Percentiles rank a stretch among this genome's conserved stretches.
Conservation (phyloP, 116 monocot genomes). For the Iris pallida region DNA sequence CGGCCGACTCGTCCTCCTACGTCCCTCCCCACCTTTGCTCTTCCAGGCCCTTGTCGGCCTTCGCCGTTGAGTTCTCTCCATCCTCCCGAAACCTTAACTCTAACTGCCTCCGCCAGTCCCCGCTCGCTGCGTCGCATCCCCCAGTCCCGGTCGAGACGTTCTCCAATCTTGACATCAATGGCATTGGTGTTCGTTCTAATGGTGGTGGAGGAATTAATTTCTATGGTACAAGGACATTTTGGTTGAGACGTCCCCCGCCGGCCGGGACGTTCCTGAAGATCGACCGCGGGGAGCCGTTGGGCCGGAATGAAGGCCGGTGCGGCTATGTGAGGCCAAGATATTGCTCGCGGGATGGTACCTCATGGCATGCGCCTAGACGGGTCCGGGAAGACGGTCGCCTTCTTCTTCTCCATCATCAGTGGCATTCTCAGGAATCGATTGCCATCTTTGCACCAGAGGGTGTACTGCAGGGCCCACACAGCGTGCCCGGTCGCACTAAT, state of each 20-base stretch:
- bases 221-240: slow-evolving; percentile 64
- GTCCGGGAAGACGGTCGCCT: slow-evolving; percentile 86
- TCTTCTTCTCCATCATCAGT: slow-evolving; percentile 76
- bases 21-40: slow-evolving; percentile 31
- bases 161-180: too few species aligned
- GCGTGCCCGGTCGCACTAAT: slow-evolving; percentile 58
- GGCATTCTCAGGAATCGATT: slow-evolving; percentile 49
- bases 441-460: slow-evolving; percentile 8
- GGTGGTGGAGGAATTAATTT: slow-evolving; percentile 31
- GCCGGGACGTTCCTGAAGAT: slow-evolving; percentile 25
- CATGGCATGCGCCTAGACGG: slow-evolving; percentile 92
- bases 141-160: too few species aligned
- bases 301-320: slow-evolving; percentile 28
- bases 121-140: too few species aligned
- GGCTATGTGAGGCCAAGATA: slow-evolving; percentile 31
- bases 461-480: slow-evolving; percentile 16
- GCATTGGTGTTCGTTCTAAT: too few species aligned
- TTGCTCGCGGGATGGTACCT: slow-evolving; percentile 66
- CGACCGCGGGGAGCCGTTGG: slow-evolving; percentile 29
- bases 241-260: slow-evolving; percentile 44
- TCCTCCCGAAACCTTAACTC: background rate
- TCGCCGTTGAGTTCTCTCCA: background rate
- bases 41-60: slow-evolving; percentile 2
- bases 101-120: too few species aligned
- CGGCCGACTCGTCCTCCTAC: slow-evolving; percentile 19